These are phyloP conservation scores for Lentinula sp. DNA, from an alignment of 768 basidiomycete genomes.

Conservation along the genomic window DNA sequence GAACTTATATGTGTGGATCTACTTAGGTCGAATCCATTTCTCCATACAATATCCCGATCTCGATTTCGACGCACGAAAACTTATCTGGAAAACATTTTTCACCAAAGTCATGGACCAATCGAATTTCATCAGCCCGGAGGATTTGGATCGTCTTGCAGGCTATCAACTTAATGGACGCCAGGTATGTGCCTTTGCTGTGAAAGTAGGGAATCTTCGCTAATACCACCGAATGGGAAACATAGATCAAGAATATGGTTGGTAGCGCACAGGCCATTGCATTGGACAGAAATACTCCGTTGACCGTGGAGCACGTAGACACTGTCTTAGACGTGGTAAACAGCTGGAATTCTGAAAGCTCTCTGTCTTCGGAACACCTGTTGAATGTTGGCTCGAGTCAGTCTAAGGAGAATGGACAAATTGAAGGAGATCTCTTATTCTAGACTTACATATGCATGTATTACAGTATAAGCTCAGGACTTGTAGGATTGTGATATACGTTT, in stretches of 20 bases:
- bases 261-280: slow-evolving; percentile 19
- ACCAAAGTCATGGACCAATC: slow-evolving; percentile 5
- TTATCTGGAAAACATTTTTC: slow-evolving; percentile 25
- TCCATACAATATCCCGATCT: slow-evolving; percentile 25
- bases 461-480: no score
- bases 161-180: slow-evolving; percentile 23
- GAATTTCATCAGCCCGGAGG: slow-evolving; percentile 9
- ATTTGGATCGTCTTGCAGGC: slow-evolving; percentile 15
- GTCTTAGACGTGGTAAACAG: slow-evolving; percentile 16
- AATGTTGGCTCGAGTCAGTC: no score
- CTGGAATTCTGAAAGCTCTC: slow-evolving; percentile 5
- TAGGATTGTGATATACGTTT: no score
- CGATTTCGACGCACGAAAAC: slow-evolving; percentile 14
- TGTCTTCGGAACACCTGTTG: no score
- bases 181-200: no score
- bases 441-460: no score
- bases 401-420: no score
- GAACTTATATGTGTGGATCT: no score
- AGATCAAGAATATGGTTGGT: slow-evolving; percentile 24
- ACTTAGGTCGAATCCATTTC: slow-evolving; percentile 26
- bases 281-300: slow-evolving; percentile 9
- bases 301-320: slow-evolving; percentile 14
- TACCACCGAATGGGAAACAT: slow-evolving; percentile 7
- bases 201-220: no score
- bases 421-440: no score